Conservation (phyloP, 2,329 filamentous ascomycete genomes). For the Penicillium sp. region DNA sequence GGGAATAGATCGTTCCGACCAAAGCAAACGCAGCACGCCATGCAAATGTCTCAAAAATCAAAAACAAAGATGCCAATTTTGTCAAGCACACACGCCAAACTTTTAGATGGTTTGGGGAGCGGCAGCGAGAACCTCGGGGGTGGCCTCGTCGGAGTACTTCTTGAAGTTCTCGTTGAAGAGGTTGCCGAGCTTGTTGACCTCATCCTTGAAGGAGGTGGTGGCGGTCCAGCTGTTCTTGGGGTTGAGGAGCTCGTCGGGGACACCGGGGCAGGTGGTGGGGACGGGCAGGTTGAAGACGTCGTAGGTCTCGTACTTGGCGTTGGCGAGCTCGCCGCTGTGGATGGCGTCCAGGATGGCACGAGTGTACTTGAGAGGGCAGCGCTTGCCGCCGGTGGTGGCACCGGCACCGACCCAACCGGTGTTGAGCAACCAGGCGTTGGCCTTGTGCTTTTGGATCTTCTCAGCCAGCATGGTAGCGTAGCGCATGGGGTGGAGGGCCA, state of each 20-base stretch:
- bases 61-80: constrained; percentile 31
- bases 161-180: constrained; percentile 98
- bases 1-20: constrained; percentile 16
- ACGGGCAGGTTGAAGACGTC: constrained; percentile 95
- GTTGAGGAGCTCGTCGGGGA: constrained; percentile 92
- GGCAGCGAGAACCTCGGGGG: constrained; percentile 71
- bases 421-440: constrained; percentile 98
- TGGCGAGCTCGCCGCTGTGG: constrained; percentile 93
- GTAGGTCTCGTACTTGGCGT: constrained; percentile 92
- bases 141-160: constrained; percentile 88
- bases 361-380: constrained; percentile 98
- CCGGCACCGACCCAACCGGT: constrained; percentile 96
- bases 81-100: constrained; percentile 10
- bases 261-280: constrained; percentile 87
- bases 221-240: constrained; percentile 90
- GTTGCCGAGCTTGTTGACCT: constrained; percentile 86
- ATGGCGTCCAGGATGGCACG: constrained; percentile 98
- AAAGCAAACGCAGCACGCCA: constrained; percentile 35
- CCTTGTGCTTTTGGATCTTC: constrained; percentile 94
- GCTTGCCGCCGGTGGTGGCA: constrained; percentile 88
- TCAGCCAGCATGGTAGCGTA: constrained; percentile 98
- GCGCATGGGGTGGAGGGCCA: constrained; percentile 97
- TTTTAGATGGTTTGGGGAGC: constrained; percentile 41
- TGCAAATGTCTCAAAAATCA: constrained; percentile 33
- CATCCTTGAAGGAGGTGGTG: constrained; percentile 77